Percentiles rank a stretch among this genome's conserved stretches.
Evolutionary conservation across 306 rosid genomes (phyloP).

Genomic region (Trichosanthes cucumerina): DNA sequence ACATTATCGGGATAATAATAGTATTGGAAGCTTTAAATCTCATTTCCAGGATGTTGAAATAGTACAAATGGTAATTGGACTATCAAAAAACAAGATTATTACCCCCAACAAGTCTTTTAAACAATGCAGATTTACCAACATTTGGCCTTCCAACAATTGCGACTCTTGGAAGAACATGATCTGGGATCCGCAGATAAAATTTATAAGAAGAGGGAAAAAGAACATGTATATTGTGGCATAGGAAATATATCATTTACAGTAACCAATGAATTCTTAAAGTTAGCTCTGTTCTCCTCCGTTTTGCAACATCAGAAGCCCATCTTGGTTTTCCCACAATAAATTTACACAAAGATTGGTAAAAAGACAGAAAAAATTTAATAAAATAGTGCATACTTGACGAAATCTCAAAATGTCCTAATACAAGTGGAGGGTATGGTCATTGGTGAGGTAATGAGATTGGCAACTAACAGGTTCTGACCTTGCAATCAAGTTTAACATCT

Average conservation of each 20-base stretch:
- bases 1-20: not conserved
- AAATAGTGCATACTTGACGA: not conserved
- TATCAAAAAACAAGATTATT: slow-evolving; percentile 21
- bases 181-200: slow-evolving; percentile 63
- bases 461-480: not conserved
- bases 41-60: slow-evolving; percentile 1
- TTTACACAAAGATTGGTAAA: not conserved
- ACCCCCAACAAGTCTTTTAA: slow-evolving; percentile 96
- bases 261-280: not conserved
- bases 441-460: not conserved
- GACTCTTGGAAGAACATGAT: slow-evolving; percentile 70
- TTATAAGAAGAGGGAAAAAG: not conserved
- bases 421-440: not conserved
- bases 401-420: not conserved
- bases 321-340: not conserved
- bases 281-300: not conserved
- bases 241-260: not conserved
- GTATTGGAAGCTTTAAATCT: slow-evolving; percentile 6
- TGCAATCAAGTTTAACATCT: not conserved
- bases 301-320: not conserved
- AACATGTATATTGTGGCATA: slow-evolving; percentile 10
- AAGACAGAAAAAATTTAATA: not conserved
- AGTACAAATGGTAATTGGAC: slow-evolving; percentile 2
- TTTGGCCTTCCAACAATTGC: slow-evolving; percentile 97
- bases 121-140: slow-evolving; percentile 91